A percentile compares a stretch with the other conserved stretches of the same genome.
Evolutionary conservation across 176 grass and related monocot genomes (phyloP).

Genomic region (Avena atlantica): DNA sequence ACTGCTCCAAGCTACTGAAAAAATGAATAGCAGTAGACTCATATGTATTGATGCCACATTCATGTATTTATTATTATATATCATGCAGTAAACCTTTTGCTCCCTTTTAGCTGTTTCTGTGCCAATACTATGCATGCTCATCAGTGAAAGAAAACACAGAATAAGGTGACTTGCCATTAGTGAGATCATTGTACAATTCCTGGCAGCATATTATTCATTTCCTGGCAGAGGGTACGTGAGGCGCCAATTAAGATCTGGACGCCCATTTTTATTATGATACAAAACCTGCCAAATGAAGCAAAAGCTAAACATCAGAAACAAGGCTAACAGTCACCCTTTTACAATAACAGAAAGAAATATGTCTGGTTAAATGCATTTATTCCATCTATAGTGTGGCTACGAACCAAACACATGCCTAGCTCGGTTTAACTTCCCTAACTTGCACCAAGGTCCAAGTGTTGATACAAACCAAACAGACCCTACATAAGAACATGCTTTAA

Average conservation of each 20-base stretch:
- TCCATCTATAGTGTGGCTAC: neutral
- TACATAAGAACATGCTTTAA: neutral
- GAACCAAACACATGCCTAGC: neutral
- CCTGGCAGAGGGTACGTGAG: slow-evolving; percentile 63
- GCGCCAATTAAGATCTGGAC: slow-evolving; percentile 70
- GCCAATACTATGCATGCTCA: slow-evolving; percentile 10
- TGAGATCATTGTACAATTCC: slow-evolving; percentile 1
- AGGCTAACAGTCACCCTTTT: slow-evolving; percentile 10
- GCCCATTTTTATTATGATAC: slow-evolving; percentile 72
- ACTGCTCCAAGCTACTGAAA: slow-evolving; percentile 37
- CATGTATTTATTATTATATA: slow-evolving; percentile 55
- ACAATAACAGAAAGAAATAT: slow-evolving; percentile 12
- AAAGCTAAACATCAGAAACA: slow-evolving; percentile 34
- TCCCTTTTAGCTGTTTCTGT: slow-evolving; percentile 19
- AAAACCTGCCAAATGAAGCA: slow-evolving; percentile 72
- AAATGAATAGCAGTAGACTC: slow-evolving; percentile 26
- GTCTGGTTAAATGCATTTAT: neutral
- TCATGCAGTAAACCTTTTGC: slow-evolving; percentile 28
- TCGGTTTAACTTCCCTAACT: neutral
- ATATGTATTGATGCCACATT: slow-evolving; percentile 24
- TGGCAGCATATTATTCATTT: slow-evolving; percentile 60
- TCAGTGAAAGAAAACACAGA: slow-evolving; percentile 21
- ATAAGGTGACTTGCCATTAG: slow-evolving; percentile 39
- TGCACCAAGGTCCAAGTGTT: neutral
- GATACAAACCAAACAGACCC: neutral